Percentiles rank a stretch among this genome's conserved stretches.
phyloP scores from a whole-genome alignment of 2,329 filamentous ascomycete genomes.

The Aspergillus felis region DNA sequence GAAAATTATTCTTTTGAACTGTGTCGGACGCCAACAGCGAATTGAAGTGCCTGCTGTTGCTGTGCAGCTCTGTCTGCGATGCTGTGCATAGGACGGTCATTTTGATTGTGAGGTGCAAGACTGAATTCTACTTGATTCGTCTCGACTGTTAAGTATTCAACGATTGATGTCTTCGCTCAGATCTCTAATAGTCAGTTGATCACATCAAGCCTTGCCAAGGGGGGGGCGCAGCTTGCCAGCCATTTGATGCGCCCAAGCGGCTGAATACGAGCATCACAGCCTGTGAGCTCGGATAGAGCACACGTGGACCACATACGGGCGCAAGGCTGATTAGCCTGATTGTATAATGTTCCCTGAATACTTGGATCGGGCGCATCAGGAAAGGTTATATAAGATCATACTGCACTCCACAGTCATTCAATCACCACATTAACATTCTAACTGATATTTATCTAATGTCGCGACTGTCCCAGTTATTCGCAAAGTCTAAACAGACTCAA shows the following conservation, averaged over 20 bases:
- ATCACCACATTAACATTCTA: neutral
- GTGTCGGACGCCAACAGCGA: neutral
- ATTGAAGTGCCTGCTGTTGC: neutral
- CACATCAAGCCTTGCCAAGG: neutral
- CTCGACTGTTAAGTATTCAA: neutral
- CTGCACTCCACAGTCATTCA: neutral
- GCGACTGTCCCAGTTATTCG: neutral
- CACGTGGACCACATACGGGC: neutral
- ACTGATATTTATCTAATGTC: neutral
- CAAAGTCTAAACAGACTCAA: neutral
- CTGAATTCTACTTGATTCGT: too few species aligned
- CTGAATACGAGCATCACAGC: neutral
- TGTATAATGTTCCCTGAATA: too few species aligned
- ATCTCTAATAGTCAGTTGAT: too few species aligned
- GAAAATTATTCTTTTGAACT: neutral
- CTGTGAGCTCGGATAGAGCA: neutral
- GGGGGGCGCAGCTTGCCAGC: neutral
- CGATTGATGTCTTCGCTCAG: too few species aligned
- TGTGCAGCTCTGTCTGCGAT: neutral
- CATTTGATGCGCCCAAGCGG: neutral
- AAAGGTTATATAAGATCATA: neutral
- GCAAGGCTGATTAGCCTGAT: neutral
- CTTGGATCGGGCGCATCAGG: too few species aligned
- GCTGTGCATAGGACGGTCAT: neutral
- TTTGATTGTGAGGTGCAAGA: neutral